Evolutionary conservation across 345 rosid genomes (phyloP), one percentile per base, ranked within the genome.

Genomic region (Eucalyptus tenuipes): DNA sequence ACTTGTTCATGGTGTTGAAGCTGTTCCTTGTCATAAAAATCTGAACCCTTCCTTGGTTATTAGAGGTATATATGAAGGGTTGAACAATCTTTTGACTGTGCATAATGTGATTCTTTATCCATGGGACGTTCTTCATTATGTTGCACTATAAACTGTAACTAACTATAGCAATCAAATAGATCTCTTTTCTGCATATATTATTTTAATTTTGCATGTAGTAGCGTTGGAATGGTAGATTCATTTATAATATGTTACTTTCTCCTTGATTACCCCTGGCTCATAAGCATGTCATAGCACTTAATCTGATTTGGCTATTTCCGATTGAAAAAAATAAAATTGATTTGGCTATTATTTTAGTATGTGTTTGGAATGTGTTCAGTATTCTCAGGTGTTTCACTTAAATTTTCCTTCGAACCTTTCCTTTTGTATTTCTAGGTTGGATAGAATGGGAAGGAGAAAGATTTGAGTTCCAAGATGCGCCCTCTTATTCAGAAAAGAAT

Each of bases 401-500:
- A 9, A 84, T 89, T 53, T 81, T 80, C 82, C 15, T 64, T 82
- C 40, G n/a, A 47, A 82, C 66, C 59, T 88, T 88, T 89, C 89
- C 61, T 88, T 59, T 89, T 68, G 86, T 86, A 42, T 89, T 88
- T 88, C 66, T 94, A 97, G 99, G 99, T 86, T 97, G 99, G 99
- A 97, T 97, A 90, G 99, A 97, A 90, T 96, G 99, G 99, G 99
- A 92, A 86, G 98, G 93, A 90, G 95, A 97, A 92, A 94, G 95
- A 92, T 97, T 93, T 89, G 99, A 97, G 90, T 97, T 97, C 89
- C 88, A 93, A 85, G 94, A 97, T 90, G 99, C 98, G 48, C 99
- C 99, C 91, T 97, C 99, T 24, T 97, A 97, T 88, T 96, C 99
- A 18, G 99, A 97, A 89, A 97, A 97, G 94, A 96, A 97, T 88